Evolutionary conservation across 1,284 basidiomycete genomes (phyloP).

Genomic region (Cerrena zonata): DNA sequence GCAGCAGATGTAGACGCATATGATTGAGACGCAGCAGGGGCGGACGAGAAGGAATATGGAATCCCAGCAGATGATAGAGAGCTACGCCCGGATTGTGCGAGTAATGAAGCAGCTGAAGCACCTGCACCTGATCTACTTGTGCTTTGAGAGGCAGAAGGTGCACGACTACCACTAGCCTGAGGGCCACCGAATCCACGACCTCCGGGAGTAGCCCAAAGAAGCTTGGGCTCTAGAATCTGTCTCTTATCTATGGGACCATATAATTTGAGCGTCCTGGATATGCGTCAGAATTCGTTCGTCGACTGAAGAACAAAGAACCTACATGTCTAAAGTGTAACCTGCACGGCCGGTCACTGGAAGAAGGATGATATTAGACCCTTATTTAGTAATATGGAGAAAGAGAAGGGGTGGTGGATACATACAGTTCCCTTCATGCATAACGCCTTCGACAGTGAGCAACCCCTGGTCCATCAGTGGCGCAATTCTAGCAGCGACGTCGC

Average conservation of each 20-base stretch:
- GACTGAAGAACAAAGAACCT: neutral
- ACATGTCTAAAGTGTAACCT: constrained; percentile 4
- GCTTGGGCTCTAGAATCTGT: constrained; percentile 53
- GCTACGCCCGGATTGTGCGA: constrained; percentile 21
- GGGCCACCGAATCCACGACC: constrained; percentile 46
- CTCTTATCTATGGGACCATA: constrained; percentile 62
- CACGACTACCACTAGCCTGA: neutral
- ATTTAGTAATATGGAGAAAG: too few relatives aligned
- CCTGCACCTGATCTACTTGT: constrained; percentile 4
- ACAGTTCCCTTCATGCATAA: constrained; percentile 72
- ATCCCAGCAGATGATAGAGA: neutral
- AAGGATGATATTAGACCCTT: too few relatives aligned
- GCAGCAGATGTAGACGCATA: constrained; percentile 4
- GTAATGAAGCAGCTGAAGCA: constrained; percentile 16
- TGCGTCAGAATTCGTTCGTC: neutral
- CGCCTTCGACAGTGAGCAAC: constrained; percentile 67
- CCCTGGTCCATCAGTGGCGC: constrained; percentile 66
- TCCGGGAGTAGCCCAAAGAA: constrained; percentile 71
- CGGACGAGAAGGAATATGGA: neutral
- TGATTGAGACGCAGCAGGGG: constrained; percentile 1
- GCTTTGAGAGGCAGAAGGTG: neutral
- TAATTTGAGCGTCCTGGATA: constrained; percentile 58
- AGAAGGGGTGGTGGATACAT: too few relatives aligned
- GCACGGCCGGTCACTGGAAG: constrained; percentile 30
- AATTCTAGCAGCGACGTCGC: constrained; percentile 52